These are phyloP conservation scores for Candolleomyces eurysporus DNA, from an alignment of 768 basidiomycete species.

Conservation along the genomic window DNA sequence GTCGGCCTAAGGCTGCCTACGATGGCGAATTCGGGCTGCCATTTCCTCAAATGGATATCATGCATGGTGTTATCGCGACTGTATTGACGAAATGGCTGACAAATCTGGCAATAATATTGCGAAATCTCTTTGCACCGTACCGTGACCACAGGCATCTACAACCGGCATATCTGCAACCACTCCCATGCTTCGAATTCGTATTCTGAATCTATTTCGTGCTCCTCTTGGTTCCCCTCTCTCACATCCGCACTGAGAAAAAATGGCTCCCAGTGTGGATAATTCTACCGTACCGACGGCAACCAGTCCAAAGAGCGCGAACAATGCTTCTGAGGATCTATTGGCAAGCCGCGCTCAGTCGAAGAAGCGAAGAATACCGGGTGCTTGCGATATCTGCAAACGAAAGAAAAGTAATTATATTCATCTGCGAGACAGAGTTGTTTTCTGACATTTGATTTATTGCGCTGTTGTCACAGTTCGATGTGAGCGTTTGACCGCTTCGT, in stretches of 20 bases:
- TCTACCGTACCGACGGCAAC: neutral
- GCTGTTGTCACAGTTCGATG: slow-evolving; percentile 29
- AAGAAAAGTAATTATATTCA: slow-evolving; percentile 57
- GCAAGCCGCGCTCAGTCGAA: slow-evolving; percentile 30
- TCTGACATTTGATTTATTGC: slow-evolving; percentile 4
- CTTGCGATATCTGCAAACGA: slow-evolving; percentile 70
- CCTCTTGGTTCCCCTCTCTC: neutral
- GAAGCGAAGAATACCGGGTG: slow-evolving; percentile 60
- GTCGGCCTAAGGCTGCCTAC: neutral
- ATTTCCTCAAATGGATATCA: neutral
- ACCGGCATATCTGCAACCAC: no score
- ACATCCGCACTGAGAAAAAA: neutral
- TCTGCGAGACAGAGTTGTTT: neutral
- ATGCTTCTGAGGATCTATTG: neutral
- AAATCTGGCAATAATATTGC: slow-evolving; percentile 9
- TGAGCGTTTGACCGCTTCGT: slow-evolving; percentile 14
- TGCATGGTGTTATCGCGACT: slow-evolving; percentile 4
- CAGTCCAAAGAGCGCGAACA: neutral
- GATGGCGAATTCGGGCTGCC: neutral
- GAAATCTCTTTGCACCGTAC: slow-evolving; percentile 6
- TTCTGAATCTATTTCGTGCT: neutral
- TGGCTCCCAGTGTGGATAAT: neutral
- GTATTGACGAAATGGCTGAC: slow-evolving; percentile 11
- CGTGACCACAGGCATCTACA: neutral
- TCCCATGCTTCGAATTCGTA: no score